A percentile compares a stretch with the other conserved stretches of the same genome.
phyloP scores from a whole-genome alignment of 139 green algal genomes.

The Picochlorum sp. region DNA sequence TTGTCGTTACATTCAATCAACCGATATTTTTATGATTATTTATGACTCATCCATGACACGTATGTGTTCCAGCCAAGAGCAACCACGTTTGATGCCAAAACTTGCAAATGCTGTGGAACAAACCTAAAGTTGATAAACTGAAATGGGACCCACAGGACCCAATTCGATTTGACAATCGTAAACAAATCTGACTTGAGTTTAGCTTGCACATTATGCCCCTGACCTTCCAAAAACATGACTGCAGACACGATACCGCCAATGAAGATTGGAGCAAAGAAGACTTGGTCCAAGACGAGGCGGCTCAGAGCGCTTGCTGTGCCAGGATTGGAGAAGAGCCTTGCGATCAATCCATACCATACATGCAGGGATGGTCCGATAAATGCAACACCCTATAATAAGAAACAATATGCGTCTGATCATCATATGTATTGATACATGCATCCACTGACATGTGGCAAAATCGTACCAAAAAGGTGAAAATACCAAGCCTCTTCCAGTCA shows the following conservation, averaged over 20 bases:
- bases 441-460: not conserved
- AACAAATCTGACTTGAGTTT: conserved; percentile 68
- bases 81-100: conserved; percentile 65
- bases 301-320: conserved; percentile 37
- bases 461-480: conserved; percentile 62
- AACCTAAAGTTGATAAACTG: conserved; percentile 88
- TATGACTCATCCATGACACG: conserved; percentile 59
- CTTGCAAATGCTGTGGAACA: conserved; percentile 67
- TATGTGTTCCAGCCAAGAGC: conserved; percentile 80
- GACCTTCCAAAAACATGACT: conserved; percentile 57
- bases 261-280: conserved; percentile 86
- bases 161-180: conserved; percentile 70
- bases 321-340: conserved; percentile 42
- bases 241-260: conserved; percentile 64
- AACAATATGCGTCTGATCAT: not conserved
- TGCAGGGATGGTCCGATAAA: conserved; percentile 76
- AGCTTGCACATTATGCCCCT: conserved; percentile 34
- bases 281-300: conserved; percentile 70
- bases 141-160: conserved; percentile 81
- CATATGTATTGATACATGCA: not conserved
- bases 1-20: no score
- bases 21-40: no score
- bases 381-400: conserved; percentile 13
- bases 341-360: conserved; percentile 72
- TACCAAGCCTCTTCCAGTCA: conserved; percentile 49